Evolutionary conservation across 163 green algal species (phyloP), one percentile per base, ranked within the genome.

Genomic region (Picocystis sp.): DNA sequence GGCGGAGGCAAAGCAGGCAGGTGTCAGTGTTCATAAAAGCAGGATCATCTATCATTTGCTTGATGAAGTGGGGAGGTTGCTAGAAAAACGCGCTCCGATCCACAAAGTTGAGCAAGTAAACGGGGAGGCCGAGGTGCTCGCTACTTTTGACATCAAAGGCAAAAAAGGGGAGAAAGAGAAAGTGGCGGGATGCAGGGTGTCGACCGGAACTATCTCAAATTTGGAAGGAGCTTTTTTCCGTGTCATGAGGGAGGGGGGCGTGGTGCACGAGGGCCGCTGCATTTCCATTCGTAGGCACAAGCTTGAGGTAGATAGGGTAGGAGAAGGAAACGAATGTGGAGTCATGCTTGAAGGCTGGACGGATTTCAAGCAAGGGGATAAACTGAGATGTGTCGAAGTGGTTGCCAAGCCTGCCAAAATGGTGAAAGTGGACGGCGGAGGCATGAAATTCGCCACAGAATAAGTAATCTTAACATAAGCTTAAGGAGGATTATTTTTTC

Each of bases 11-110:
- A 75, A 79, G 42, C 22, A 47, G 24, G 19, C 64, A 14, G 65
- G 65, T 1, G 54, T 90, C n/a, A 50, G 64, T 3, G 44, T 86
- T 43, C 17, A 76, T 15, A 51, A 57, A 19, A 74, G 86, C 41
- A 57, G 57, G 15, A 70, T 95, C 29, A 93, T 96, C 54, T 96
- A 95, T 69, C 64, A 80, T 49, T 59, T 96, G 38, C 62, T 94
- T 55, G 83, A 93, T 41, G 70, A 84, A 17, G 61, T 89, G 10
- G 64, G 57, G 1, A 53, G 43, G 22, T 45, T 82, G 45, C 47
- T 92, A 43, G 48, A 75, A 8, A 74, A 61, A 24, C 53, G 47
- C 2, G 69, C 71, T 1, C 73, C 81, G 1, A 53, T 43, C 24
- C 57, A 65, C 19, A 56, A 72, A 48, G 22, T 71, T 11, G 68